Evolutionary conservation across 2,329 filamentous ascomycete species (phyloP).

Genomic region (Aaosphaeria arxii): DNA sequence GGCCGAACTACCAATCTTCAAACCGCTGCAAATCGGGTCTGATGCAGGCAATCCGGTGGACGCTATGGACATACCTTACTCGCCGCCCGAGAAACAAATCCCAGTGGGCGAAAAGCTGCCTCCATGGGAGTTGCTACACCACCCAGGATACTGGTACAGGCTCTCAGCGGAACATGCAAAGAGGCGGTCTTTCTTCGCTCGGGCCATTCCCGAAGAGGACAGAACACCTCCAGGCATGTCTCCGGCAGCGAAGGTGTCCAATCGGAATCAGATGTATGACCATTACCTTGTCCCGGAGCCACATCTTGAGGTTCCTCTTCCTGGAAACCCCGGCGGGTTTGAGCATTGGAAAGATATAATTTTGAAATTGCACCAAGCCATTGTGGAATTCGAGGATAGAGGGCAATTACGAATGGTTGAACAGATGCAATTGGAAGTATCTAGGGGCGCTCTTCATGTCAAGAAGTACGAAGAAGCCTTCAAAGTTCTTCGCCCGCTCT

Average conservation of each 20-base stretch:
- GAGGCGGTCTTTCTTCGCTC: constrained; percentile 49
- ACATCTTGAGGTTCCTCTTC: constrained; percentile 51
- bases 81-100: constrained; percentile 51
- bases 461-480: constrained; percentile 52
- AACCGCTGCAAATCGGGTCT: constrained; percentile 16
- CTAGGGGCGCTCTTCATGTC: constrained; percentile 51
- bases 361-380: constrained; percentile 45
- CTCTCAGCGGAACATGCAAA: constrained; percentile 52
- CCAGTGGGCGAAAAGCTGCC: constrained; percentile 48
- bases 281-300: constrained; percentile 60
- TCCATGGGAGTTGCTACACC: constrained; percentile 60
- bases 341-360: constrained; percentile 53
- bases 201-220: constrained; percentile 59
- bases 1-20: constrained; percentile 49
- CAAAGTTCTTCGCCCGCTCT: constrained; percentile 51
- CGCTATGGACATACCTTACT: constrained; percentile 39
- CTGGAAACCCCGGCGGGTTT: constrained; percentile 42
- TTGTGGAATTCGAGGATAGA: constrained; percentile 51
- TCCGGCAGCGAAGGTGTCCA: constrained; percentile 54
- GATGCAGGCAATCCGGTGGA: constrained; percentile 25
- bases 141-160: constrained; percentile 61
- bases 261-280: constrained; percentile 55
- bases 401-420: constrained; percentile 55
- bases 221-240: constrained; percentile 54
- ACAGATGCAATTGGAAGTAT: constrained; percentile 53